Evolutionary conservation across 139 green algal genomes (phyloP).

Genomic region (Picochlorum costavermella): DNA sequence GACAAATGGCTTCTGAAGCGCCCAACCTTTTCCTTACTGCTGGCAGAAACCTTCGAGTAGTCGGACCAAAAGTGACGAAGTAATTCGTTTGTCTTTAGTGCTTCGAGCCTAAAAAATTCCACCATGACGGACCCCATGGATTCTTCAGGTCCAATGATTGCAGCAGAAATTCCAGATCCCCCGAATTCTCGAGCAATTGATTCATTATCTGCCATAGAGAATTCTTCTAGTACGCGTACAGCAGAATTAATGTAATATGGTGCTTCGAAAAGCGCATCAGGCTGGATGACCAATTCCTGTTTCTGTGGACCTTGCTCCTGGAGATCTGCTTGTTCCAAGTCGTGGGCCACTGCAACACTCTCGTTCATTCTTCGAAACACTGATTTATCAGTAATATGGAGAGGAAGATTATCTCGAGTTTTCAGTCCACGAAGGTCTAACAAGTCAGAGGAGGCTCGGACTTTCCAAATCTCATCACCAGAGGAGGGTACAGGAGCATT

Average conservation of each 20-base stretch:
- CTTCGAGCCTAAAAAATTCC: conserved; percentile 25
- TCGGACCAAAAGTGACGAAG: conserved; percentile 63
- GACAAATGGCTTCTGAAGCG: conserved; percentile 30
- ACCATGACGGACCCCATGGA: conserved; percentile 15
- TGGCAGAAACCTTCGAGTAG: conserved; percentile 30
- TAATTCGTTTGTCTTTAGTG: conserved; percentile 59
- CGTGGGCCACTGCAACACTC: conserved; percentile 11
- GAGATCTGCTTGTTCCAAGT: too few species aligned
- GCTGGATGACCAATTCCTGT: conserved; percentile 1
- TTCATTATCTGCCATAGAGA: conserved; percentile 13
- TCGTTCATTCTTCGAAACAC: not conserved
- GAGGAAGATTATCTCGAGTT: not conserved
- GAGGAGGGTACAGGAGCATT: not conserved
- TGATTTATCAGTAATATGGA: conserved; percentile 2
- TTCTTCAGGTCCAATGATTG: conserved; percentile 17
- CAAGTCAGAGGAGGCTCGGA: conserved; percentile 14
- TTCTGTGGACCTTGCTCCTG: not conserved
- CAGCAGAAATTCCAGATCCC: conserved; percentile 7
- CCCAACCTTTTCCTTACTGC: conserved; percentile 20
- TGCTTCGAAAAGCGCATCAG: too few species aligned
- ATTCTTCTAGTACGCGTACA: not conserved
- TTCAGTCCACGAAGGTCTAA: conserved; percentile 16
- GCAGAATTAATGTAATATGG: conserved; percentile 21
- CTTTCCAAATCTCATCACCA: conserved; percentile 15
- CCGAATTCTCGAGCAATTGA: conserved; percentile 20